Percentiles rank a stretch among this genome's conserved stretches.
Evolutionary conservation across 352 stramenopile species (phyloP).

Genomic region (Phytophthora sp.): DNA sequence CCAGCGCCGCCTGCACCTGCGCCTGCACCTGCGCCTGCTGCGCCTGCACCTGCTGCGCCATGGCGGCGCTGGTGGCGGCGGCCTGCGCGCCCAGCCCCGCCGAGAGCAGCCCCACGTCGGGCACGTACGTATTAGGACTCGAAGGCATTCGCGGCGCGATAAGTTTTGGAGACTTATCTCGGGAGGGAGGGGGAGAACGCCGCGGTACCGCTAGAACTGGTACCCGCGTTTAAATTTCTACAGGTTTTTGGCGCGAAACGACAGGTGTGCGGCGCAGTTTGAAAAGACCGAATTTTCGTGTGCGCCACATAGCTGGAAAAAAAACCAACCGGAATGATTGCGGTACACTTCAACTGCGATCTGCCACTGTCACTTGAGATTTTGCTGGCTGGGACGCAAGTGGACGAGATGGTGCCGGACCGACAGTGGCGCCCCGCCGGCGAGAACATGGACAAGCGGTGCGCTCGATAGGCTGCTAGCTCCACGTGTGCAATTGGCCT

Average conservation of each 20-base stretch:
- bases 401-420: constrained; percentile 63
- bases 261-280: too few relatives aligned
- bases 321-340: constrained; percentile 1
- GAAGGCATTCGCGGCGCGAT: constrained; percentile 69
- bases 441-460: constrained; percentile 83
- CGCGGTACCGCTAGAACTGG: too few relatives aligned
- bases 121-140: constrained; percentile 81
- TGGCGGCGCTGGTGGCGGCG: constrained; percentile 22
- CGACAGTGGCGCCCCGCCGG: constrained; percentile 64
- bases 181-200: not conserved
- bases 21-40: constrained; percentile 30
- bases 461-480: not conserved
- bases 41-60: constrained; percentile 38
- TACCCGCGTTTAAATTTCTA: too few relatives aligned
- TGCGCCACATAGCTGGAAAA: constrained; percentile 4
- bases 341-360: constrained; percentile 9
- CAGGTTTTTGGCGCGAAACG: too few relatives aligned
- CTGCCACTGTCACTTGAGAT: constrained; percentile 10
- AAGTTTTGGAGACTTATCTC: constrained; percentile 76
- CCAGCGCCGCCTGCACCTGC: constrained; percentile 11
- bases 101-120: constrained; percentile 33
- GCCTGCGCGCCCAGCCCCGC: constrained; percentile 9
- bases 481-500: too few relatives aligned
- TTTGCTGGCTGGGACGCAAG: not conserved
- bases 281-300: not conserved